phyloP scores from a whole-genome alignment of 495 filamentous ascomycete genomes.

The Neurospora sp. region DNA sequence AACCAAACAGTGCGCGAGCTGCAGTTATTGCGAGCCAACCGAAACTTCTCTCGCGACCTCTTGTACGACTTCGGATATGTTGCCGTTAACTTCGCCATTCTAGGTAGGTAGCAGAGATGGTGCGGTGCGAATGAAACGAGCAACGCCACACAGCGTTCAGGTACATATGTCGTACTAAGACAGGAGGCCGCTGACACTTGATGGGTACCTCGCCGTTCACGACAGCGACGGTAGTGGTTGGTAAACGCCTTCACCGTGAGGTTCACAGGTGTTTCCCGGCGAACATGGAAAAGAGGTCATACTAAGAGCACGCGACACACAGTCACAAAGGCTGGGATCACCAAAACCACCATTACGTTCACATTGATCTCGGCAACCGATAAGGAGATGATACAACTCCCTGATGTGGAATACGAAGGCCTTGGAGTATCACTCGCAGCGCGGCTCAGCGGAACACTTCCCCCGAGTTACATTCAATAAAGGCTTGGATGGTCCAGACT shows the following conservation, averaged over 20 bases:
- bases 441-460: not conserved
- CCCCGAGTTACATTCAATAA: not conserved
- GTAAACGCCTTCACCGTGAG: not conserved
- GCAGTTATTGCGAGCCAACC: not conserved
- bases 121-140: not conserved
- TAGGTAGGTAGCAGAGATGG: not conserved
- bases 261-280: not conserved
- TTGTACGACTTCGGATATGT: not conserved
- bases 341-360: not conserved
- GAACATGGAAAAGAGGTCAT: not conserved
- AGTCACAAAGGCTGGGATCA: not conserved
- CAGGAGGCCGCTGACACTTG: not conserved
- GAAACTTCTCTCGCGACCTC: not conserved
- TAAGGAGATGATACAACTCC: not conserved
- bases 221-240: not conserved
- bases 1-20: not conserved
- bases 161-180: not conserved
- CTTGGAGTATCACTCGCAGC: not conserved
- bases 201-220: not conserved
- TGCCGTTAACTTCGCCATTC: not conserved
- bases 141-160: not conserved
- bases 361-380: not conserved
- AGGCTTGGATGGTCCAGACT: not conserved
- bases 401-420: not conserved
- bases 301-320: not conserved